Base-by-base conservation (phyloP, 1,139 yeast species). In the Hyphopichia pseudoburtonii region DNA sequence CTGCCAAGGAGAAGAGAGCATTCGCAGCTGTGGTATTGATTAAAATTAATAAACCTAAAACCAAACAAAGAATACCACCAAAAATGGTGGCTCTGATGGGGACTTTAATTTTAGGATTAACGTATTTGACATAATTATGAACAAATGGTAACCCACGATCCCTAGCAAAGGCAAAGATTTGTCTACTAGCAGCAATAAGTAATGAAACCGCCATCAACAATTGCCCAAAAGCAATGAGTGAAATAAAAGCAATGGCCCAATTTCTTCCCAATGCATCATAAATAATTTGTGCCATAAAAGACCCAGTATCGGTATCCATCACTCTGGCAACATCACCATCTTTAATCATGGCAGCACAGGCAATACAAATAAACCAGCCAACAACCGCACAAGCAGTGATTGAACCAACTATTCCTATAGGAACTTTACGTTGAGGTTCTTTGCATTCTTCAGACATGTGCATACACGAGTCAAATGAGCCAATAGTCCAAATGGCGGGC, bases 391-490 rank as follows among this genome's bases (percentile, higher is more conserved):
- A 81, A 33, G 68, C 72, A 14, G 71, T 49, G 42, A 82, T 80
- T 17, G 65, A 55, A 3, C 70, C 70, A 17, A 62, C 47, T 17
- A 66, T 82, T 22, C 88, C 90, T 30, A 76, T 59, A 9, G 90
- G 88, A 14, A 82, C 82, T n/a, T 86, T 78, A 37, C 64, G 67
- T 17, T 80, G 69, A 10, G 90, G 87, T 50, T 80, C 76, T 30
- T 68, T 66, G 18, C 86, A 85, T 54, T 84, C 90, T 56, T 84
- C 92, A 19, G 82, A 71, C 75, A 82, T 77, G 57, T 83, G 90
- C 34, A 82, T 80, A 47, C 84, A 80, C 5, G 85, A 76, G 54
- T 83, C 90, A 52, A 81, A 82, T 0, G 86, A 81, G 44, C 82
- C 81, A 48, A 78, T 78, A 12, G 81, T 76, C 84, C 84, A 78